These are phyloP conservation scores for Dianthus caryophyllus DNA, from an alignment of 148 eudicot genomes.

Conservation along the genomic window DNA sequence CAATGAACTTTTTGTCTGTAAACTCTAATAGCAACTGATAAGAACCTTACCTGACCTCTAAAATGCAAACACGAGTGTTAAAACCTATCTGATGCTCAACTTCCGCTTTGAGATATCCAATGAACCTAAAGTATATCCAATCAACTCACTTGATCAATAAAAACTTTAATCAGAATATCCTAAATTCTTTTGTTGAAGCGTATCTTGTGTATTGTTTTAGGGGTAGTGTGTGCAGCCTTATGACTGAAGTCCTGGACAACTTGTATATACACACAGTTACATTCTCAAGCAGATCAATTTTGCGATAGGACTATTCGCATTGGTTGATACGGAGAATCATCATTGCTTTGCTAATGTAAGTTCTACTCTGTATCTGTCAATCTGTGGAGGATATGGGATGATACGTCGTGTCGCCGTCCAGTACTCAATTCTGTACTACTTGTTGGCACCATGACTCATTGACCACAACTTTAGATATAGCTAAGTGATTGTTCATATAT, in stretches of 20 bases:
- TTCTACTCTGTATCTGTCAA: slow-evolving; percentile 13
- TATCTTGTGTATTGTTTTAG: slow-evolving; percentile 31
- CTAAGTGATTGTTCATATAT: neutral
- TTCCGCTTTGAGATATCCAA: too few relatives aligned
- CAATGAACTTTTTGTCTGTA: too few relatives aligned
- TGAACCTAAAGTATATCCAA: neutral
- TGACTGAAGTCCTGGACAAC: slow-evolving; percentile 19
- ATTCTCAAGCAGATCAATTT: slow-evolving; percentile 12
- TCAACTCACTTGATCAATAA: neutral
- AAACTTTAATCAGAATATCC: neutral
- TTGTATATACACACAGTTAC: slow-evolving; percentile 18
- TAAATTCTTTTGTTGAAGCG: neutral
- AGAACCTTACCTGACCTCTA: too few relatives aligned
- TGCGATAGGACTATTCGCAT: slow-evolving; percentile 8
- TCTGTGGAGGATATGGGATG: neutral
- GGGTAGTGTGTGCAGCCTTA: slow-evolving; percentile 52
- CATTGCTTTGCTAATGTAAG: slow-evolving; percentile 20
- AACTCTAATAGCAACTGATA: too few relatives aligned
- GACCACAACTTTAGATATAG: slow-evolving; percentile 10
- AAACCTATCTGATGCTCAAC: too few relatives aligned
- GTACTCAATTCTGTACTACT: neutral
- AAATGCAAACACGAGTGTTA: too few relatives aligned
- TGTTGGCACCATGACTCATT: neutral
- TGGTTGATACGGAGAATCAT: slow-evolving; percentile 8
- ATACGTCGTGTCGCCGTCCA: neutral